Percentiles rank a stretch among this genome's conserved stretches.
Evolutionary conservation across 306 rosid species (phyloP).

Genomic region (Ceratonia siliqua): DNA sequence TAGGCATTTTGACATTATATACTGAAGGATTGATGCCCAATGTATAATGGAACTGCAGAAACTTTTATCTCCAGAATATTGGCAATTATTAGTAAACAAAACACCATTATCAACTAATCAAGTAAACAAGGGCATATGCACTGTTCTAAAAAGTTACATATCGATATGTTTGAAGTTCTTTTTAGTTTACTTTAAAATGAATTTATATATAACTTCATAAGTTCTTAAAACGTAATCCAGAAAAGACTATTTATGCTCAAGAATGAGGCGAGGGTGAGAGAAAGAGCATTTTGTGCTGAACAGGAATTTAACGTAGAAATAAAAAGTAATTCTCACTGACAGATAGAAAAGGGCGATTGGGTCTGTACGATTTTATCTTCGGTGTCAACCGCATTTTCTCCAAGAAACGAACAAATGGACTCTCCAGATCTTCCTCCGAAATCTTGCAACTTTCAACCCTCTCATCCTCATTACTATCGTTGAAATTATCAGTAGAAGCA

Average conservation of each 20-base stretch:
- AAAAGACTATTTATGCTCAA: background rate
- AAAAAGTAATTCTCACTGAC: conserved; percentile 49
- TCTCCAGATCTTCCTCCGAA: conserved; percentile 78
- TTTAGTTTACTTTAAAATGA: background rate
- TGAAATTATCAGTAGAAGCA: conserved; percentile 27
- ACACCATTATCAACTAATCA: conserved; percentile 2
- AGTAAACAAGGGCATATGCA: conserved; percentile 6
- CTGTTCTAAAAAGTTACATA: background rate
- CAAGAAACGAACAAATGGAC: conserved; percentile 68
- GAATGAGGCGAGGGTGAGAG: background rate
- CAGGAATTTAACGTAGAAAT: background rate
- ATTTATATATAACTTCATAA: background rate
- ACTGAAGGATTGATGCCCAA: background rate
- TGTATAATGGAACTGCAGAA: conserved; percentile 5
- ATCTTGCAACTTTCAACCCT: conserved; percentile 44
- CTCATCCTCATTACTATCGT: conserved; percentile 24
- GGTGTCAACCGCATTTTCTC: conserved; percentile 71
- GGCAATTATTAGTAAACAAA: conserved; percentile 1
- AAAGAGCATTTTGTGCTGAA: background rate
- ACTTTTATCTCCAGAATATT: background rate
- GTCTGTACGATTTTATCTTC: conserved; percentile 84
- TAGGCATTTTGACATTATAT: background rate
- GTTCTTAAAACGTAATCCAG: background rate
- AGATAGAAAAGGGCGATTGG: conserved; percentile 44
- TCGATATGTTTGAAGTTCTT: background rate